phyloP scores from a whole-genome alignment of 768 basidiomycete species.

The Suillus variegatus region DNA sequence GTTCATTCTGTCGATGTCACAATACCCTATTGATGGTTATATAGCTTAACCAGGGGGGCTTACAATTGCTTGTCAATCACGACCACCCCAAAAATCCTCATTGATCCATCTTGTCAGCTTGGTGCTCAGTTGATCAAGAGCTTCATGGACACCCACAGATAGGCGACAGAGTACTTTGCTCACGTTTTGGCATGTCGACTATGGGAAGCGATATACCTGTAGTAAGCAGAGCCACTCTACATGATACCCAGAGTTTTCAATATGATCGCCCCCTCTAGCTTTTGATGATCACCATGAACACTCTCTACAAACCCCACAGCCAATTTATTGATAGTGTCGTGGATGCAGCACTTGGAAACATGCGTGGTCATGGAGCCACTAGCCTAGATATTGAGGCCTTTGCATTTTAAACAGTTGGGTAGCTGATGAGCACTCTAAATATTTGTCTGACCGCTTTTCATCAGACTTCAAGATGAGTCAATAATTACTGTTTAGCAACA shows the following conservation, averaged over 20 bases:
- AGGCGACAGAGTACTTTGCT: constrained; percentile 31
- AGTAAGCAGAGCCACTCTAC: constrained; percentile 14
- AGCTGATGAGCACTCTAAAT: background rate
- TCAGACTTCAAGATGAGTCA: constrained; percentile 33
- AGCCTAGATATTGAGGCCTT: constrained; percentile 26
- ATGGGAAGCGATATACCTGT: constrained; percentile 20
- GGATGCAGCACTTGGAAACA: constrained; percentile 23
- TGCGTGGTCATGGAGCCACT: constrained; percentile 21
- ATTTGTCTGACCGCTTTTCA: background rate
- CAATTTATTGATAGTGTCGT: constrained; percentile 29
- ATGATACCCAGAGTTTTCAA: too few species aligned
- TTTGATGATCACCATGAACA: constrained; percentile 29
- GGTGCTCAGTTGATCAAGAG: constrained; percentile 33
- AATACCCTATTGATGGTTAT: constrained; percentile 6
- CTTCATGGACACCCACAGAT: constrained; percentile 27
- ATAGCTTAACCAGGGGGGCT: constrained; percentile 25
- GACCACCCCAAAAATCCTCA: constrained; percentile 10
- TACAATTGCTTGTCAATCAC: constrained; percentile 32
- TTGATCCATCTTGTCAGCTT: constrained; percentile 21
- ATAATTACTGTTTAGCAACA: constrained; percentile 24
- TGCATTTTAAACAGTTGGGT: constrained; percentile 29
- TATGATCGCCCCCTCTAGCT: constrained; percentile 16
- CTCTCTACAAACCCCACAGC: constrained; percentile 31
- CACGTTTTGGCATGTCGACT: constrained; percentile 14
- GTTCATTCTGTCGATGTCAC: background rate